Evolutionary conservation across 2,329 filamentous ascomycete species (phyloP), one percentile per base, ranked within the genome.

Genomic region (Macroventuria anomochaeta): DNA sequence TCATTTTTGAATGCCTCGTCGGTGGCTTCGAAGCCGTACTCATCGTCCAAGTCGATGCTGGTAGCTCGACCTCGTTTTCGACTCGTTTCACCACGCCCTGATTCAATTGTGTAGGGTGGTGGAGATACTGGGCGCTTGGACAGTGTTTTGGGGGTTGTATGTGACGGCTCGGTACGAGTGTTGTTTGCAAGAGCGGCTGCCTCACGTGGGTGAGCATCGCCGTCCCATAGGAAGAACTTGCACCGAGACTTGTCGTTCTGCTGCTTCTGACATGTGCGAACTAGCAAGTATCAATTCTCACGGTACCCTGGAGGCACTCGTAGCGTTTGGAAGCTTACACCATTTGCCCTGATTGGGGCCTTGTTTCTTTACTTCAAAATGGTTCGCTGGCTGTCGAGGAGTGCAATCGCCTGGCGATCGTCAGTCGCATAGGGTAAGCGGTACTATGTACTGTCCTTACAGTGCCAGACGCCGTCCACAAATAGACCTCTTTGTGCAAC

Each of bases 141-240:
- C 7, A 65, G 64, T 3, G 66, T 66, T 18, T 42, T 39, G 1
- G 53, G 43, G 7, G 41, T 37, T 15, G 34, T 32, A 38, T 33
- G 49, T 7, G 20, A 52, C 3, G 75, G 70, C 33, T 49, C 44
- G n/a, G 72, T 79, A 50, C 75, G 72, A 29, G 80, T 78, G 58
- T 82, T 83, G 50, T 67, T 76, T 46, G 80, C 51, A 17, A 83
- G 70, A 18, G 78, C 77, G 11, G 67, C 67, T 42, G 80, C 78
- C 65, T 83, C 81, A 46, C 83, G 74, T 15, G 62, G 54, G 34
- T 74, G 70, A 0, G 84, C 84, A 36, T 84, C 79, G 12, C 83
- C 78, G 7, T 81, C 75, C 82, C 83, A 86, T 0, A 87, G 68
- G 58, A 85, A 87, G 70, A 87, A 84, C 0, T 74, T 75, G 62